phyloP scores from a whole-genome alignment of 345 rosid genomes.

The Eucalyptus viminalis region DNA sequence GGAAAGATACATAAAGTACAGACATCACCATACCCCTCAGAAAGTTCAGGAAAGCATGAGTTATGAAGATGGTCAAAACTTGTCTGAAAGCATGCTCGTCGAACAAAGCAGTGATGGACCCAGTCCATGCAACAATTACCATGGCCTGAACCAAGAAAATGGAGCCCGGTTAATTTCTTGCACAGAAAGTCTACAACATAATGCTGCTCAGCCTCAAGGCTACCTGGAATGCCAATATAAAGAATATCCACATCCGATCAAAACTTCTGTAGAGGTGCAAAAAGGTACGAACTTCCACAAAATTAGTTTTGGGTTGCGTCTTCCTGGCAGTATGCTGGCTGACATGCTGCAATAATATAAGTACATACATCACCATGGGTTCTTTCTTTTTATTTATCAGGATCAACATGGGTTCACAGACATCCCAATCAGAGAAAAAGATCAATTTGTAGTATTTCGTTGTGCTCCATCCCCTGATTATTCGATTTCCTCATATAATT shows the following conservation, averaged over 20 bases:
- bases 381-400: neutral
- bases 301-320: constrained; percentile 85
- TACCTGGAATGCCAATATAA: constrained; percentile 88
- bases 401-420: neutral
- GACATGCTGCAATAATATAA: constrained; percentile 30
- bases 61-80: constrained; percentile 78
- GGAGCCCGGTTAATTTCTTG: neutral
- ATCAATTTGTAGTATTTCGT: neutral
- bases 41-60: constrained; percentile 77
- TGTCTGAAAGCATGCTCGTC: constrained; percentile 41
- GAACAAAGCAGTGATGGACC: constrained; percentile 55
- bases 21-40: constrained; percentile 47
- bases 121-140: constrained; percentile 89
- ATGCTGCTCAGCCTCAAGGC: neutral
- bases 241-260: constrained; percentile 98
- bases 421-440: neutral
- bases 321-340: constrained; percentile 37
- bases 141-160: constrained; percentile 51
- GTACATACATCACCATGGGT: neutral
- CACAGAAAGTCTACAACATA: neutral
- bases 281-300: constrained; percentile 97
- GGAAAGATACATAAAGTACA: neutral
- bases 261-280: constrained; percentile 91
- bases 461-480: neutral
- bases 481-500: neutral